Evolutionary conservation across 306 rosid genomes (phyloP).

Genomic region (Mucuna pruriens): DNA sequence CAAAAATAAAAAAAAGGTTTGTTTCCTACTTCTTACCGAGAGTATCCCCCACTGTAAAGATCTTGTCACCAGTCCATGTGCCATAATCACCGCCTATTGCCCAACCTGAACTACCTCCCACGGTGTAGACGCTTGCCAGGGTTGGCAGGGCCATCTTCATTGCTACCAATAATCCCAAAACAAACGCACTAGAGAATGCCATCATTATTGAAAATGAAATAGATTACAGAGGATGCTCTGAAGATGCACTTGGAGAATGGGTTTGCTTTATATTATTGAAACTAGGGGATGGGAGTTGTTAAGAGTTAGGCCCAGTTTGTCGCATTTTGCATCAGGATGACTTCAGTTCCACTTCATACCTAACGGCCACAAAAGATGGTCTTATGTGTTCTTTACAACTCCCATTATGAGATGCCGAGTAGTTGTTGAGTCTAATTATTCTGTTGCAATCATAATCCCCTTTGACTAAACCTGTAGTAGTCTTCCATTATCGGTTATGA

Average conservation of each 20-base stretch:
- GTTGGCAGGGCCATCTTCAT: conserved; percentile 54
- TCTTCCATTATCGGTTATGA: conserved; percentile 14
- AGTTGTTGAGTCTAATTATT: conserved; percentile 49
- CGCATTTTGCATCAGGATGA: conserved; percentile 47
- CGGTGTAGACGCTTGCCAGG: conserved; percentile 66
- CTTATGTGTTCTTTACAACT: conserved; percentile 16
- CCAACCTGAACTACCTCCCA: conserved; percentile 91
- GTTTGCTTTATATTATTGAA: conserved; percentile 52
- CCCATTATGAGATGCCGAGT: not conserved
- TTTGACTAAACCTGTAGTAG: conserved; percentile 27
- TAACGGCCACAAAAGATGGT: conserved; percentile 39
- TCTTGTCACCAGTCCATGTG: conserved; percentile 75
- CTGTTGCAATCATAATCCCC: conserved; percentile 34
- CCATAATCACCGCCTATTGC: conserved; percentile 60
- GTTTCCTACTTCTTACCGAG: conserved; percentile 58
- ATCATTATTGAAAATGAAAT: conserved; percentile 36
- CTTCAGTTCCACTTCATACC: conserved; percentile 73
- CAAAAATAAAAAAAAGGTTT: not conserved
- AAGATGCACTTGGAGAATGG: conserved; percentile 29
- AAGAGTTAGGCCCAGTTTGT: conserved; percentile 56
- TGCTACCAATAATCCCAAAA: conserved; percentile 43
- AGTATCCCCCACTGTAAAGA: conserved; percentile 74
- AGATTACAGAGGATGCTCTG: conserved; percentile 25
- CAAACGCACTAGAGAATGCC: conserved; percentile 48
- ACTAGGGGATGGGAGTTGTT: conserved; percentile 56